These are phyloP conservation scores for Chamaenerion angustifolium DNA, from an alignment of 345 rosid species.

Conservation along the genomic window DNA sequence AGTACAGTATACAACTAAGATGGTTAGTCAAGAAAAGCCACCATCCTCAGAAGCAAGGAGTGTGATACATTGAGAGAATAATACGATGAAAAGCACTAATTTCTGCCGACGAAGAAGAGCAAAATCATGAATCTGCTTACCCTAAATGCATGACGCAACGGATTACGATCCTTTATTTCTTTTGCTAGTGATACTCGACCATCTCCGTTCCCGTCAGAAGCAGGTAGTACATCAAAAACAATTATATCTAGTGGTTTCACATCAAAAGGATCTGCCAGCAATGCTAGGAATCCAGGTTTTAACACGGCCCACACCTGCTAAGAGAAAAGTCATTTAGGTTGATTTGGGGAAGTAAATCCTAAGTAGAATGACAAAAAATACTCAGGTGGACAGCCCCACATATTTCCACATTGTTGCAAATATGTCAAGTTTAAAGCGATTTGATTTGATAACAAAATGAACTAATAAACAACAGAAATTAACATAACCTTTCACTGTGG, in stretches of 20 bases:
- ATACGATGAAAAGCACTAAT: background rate
- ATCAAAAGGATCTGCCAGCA: slow-evolving; percentile 79
- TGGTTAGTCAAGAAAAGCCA: too few relatives aligned
- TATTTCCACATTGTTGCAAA: too few relatives aligned
- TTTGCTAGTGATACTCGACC: slow-evolving; percentile 63
- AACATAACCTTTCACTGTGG: slow-evolving; percentile 1
- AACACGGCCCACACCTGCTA: slow-evolving; percentile 91
- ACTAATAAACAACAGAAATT: background rate
- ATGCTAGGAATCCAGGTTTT: slow-evolving; percentile 95
- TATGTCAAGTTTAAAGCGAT: too few relatives aligned
- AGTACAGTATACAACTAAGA: too few relatives aligned
- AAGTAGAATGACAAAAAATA: too few relatives aligned
- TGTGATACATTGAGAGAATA: too few relatives aligned
- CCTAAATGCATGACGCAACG: slow-evolving; percentile 84
- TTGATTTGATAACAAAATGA: too few relatives aligned
- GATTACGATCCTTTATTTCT: slow-evolving; percentile 85
- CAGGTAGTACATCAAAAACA: slow-evolving; percentile 84
- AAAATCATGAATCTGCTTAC: slow-evolving; percentile 22
- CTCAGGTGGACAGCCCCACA: too few relatives aligned
- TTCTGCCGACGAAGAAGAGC: background rate
- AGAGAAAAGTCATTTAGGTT: too few relatives aligned
- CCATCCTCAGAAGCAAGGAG: too few relatives aligned
- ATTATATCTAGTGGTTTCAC: slow-evolving; percentile 75
- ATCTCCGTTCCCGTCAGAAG: slow-evolving; percentile 73
- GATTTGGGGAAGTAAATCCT: too few relatives aligned